phyloP scores from a whole-genome alignment of 768 basidiomycete genomes.

The Sarcodon sp. region DNA sequence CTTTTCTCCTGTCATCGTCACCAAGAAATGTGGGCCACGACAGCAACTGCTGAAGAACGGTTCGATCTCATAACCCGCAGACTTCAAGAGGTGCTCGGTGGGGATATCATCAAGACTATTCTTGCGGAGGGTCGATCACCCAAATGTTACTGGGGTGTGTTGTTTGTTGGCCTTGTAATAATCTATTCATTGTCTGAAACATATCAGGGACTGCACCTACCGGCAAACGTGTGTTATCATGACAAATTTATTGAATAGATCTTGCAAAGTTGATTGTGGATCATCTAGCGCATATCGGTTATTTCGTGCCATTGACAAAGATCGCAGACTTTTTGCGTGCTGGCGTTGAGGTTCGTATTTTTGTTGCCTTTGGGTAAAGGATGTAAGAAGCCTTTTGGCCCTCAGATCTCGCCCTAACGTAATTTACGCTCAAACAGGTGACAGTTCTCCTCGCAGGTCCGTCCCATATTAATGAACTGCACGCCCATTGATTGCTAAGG shows the following conservation, averaged over 20 bases:
- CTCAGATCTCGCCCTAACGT: neutral
- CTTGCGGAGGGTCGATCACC: slow-evolving; percentile 64
- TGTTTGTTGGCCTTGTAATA: slow-evolving; percentile 1
- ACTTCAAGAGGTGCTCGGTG: slow-evolving; percentile 81
- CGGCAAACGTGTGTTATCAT: slow-evolving; percentile 63
- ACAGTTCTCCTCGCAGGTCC: slow-evolving; percentile 72
- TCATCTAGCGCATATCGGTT: slow-evolving; percentile 81
- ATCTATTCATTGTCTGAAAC: slow-evolving; percentile 1
- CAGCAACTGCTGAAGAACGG: slow-evolving; percentile 27
- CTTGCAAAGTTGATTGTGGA: neutral
- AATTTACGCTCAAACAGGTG: slow-evolving; percentile 27
- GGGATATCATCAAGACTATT: slow-evolving; percentile 69
- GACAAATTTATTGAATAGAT: neutral
- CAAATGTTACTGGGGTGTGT: slow-evolving; percentile 88
- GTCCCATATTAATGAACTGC: slow-evolving; percentile 2
- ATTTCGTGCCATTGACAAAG: slow-evolving; percentile 91
- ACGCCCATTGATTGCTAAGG: neutral
- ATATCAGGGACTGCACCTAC: slow-evolving; percentile 82
- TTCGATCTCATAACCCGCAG: slow-evolving; percentile 79
- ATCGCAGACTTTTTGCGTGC: slow-evolving; percentile 93
- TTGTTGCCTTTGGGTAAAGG: slow-evolving; percentile 8
- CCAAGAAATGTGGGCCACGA: slow-evolving; percentile 12
- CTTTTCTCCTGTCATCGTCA: neutral
- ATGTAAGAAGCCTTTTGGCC: too few species aligned
- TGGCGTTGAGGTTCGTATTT: slow-evolving; percentile 61